Percentiles rank a stretch among this genome's conserved stretches.
These are phyloP conservation scores for Trichoderma semiorbis DNA, from an alignment of 2,329 filamentous ascomycete genomes.

Conservation along the genomic window DNA sequence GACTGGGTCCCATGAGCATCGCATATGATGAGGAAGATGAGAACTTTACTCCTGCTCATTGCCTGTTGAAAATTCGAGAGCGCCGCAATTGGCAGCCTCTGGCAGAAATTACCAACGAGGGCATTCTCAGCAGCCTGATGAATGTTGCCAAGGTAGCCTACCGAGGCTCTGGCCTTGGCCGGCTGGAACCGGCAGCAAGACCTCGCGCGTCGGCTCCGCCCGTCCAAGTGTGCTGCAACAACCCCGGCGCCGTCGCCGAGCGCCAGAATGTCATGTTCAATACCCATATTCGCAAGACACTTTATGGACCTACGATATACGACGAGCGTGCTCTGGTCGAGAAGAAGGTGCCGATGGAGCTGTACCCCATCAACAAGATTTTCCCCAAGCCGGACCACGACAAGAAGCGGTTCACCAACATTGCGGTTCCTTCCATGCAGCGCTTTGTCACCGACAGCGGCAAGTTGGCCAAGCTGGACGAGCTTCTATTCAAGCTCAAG, in stretches of 20 bases:
- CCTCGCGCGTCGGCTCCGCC: conserved; percentile 82
- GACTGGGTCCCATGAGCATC: conserved; percentile 64
- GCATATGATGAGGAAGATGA: conserved; percentile 66
- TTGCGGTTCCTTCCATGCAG: conserved; percentile 91
- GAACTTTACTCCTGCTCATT: conserved; percentile 67
- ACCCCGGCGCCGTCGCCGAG: conserved; percentile 62
- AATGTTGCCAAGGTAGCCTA: conserved; percentile 70
- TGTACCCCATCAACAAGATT: conserved; percentile 61
- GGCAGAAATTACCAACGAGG: conserved; percentile 67
- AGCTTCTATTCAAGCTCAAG: conserved; percentile 85
- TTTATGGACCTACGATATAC: conserved; percentile 63
- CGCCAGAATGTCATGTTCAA: conserved; percentile 78
- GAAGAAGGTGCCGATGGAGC: conserved; percentile 63
- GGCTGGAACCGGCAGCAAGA: conserved; percentile 76
- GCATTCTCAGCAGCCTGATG: conserved; percentile 70
- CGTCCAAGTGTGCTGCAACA: conserved; percentile 73
- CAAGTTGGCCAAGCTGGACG: conserved; percentile 88
- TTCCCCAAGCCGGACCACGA: conserved; percentile 76
- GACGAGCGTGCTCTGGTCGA: conserved; percentile 74
- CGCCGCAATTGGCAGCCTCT: conserved; percentile 64
- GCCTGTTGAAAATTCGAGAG: conserved; percentile 76
- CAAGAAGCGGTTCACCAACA: conserved; percentile 83
- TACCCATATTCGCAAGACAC: conserved; percentile 63
- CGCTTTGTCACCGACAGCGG: conserved; percentile 97
- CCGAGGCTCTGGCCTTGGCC: conserved; percentile 65